Conservation (phyloP, 1,284 basidiomycete species). For the Inonotus obliquus region DNA sequence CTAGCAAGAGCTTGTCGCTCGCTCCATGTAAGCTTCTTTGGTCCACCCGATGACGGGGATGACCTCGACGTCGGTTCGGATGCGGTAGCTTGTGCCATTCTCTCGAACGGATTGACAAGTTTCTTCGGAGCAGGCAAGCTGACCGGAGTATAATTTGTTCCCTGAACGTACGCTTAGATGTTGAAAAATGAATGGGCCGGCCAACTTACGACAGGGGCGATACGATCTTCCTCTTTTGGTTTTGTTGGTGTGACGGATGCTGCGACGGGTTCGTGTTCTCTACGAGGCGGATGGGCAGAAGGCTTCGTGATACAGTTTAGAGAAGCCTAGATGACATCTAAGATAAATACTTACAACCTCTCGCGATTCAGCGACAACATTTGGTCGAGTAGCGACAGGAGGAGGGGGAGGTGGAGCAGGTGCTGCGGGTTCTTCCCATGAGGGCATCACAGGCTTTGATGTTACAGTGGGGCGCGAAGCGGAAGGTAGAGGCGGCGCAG, state of each 20-base stretch:
- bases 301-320: constrained; percentile 21
- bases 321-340: constrained; percentile 19
- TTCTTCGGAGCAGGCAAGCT: constrained; percentile 80
- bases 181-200: neutral
- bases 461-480: constrained; percentile 45
- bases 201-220: constrained; percentile 57
- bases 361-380: constrained; percentile 36
- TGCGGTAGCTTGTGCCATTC: constrained; percentile 46
- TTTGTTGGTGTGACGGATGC: constrained; percentile 54
- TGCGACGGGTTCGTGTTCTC: constrained; percentile 38
- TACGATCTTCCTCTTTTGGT: constrained; percentile 72
- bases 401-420: constrained; percentile 39
- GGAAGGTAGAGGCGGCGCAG: constrained; percentile 32
- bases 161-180: constrained; percentile 31
- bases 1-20: constrained; percentile 86
- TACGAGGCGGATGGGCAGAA: constrained; percentile 25
- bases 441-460: constrained; percentile 35
- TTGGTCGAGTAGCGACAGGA: constrained; percentile 47
- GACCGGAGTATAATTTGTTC: constrained; percentile 86
- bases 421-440: constrained; percentile 37
- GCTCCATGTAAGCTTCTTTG: constrained; percentile 86
- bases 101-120: constrained; percentile 78
- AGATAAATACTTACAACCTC: constrained; percentile 24
- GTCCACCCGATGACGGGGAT: constrained; percentile 26
- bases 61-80: constrained; percentile 22